Base-by-base conservation (phyloP, 73 alveolate genomes). In the Tetrahymena malaccensis region DNA sequence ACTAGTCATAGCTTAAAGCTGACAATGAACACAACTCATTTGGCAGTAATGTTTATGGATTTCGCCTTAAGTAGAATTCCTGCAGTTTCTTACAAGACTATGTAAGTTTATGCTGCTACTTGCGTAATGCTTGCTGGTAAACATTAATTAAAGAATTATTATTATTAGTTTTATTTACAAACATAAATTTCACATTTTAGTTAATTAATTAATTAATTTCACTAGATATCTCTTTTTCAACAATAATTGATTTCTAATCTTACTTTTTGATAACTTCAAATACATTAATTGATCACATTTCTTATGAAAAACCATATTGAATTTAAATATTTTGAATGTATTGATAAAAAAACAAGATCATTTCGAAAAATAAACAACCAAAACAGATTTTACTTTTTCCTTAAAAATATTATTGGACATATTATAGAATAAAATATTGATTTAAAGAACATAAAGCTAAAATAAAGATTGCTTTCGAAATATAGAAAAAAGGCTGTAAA, bases 111-210 rank as follows among this genome's bases (percentile, higher is more conserved):
- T 89, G 97, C 95, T 44, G 95, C 97, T 50, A 95, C 97, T 12
- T 85, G 95, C 37, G 85, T 95, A 19, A 95, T 95, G 97, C 93
- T 95, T 34, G 97, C 97, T 50, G 95, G 97, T 95, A 95, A 70
- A 57, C 17, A 27, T n/a, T n/a, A 35, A 35, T 35, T 57, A 16
- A n/a, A 3, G 4, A 57, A 21, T 12, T 57, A 9, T n/a, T 57
- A 9, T n/a, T 11, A 3, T 16, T 9, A 57, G 34, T 2, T 16
- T 57, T 57, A 3, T 57, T 57, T 4, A 57, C 43, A 35, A 35
- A 35, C 43, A 35, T 4, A 35, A 35, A 35, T 35, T 35, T 35
- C 43, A n/a, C n/a, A n/a, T n/a, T n/a, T n/a, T n/a, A n/a, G n/a
- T n/a, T n/a, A n/a, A n/a, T n/a, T n/a, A n/a, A n/a, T n/a, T 22